Evolutionary conservation across 441 rosid species (phyloP), one percentile per base, ranked within the genome.

Genomic region (Hura crepitans): DNA sequence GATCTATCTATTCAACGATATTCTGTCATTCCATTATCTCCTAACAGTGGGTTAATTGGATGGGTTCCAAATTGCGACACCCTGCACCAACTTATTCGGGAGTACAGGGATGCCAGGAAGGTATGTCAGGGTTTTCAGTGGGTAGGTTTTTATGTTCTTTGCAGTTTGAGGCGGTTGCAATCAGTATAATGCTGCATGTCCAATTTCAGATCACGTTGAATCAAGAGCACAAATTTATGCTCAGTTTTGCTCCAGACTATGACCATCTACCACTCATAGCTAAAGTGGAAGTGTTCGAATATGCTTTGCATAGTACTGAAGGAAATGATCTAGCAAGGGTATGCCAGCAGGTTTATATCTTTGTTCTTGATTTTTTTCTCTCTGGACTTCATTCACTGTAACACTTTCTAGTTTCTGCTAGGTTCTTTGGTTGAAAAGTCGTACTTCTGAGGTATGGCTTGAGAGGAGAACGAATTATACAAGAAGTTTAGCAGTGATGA

Each of bases 381-480:
- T 51, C 8, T 25, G 8, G 58, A 51, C 67, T 53, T 65, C 74
- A 46, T 69, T 79, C 25, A 68, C 55, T 47, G 55, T 62, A 58
- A 15, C 64, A 58, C 10, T 42, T 65, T 64, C 66, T 66, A 67
- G 62, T 78, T 65, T 74, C 75, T 77, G 68, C 56, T 81, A 96
- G 99, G 98, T 96, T 78, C 98, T 96, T 72, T 96, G 99, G 98
- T 82, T 96, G 74, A 96, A 96, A 84, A 96, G 99, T 82, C 96
- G 97, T 67, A 91, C 97, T 45, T 93, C 99, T 70, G 99, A 93
- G 83, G 91, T 89, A 39, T 96, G 99, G 99, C 87, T 96, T 47
- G 99, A 96, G 80, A 91, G 98, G 81, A 86, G 98, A 83, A 91
- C 99, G 67, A 96, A 93, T 81, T 96, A 93, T 70, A 96, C 97